phyloP scores from a whole-genome alignment of 2,329 filamentous ascomycete species.

The Colletotrichum filicis region DNA sequence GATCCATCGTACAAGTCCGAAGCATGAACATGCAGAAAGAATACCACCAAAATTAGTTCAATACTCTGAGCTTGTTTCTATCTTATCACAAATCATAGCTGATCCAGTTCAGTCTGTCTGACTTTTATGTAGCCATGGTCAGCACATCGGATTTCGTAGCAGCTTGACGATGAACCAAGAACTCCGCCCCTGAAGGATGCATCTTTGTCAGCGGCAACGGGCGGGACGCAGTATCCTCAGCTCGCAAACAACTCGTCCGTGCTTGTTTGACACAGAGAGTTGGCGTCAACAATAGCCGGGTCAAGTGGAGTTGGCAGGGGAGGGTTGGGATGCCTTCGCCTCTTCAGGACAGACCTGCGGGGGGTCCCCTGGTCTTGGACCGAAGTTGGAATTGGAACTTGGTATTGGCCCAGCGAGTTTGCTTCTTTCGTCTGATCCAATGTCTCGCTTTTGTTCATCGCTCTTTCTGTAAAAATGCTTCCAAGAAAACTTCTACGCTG shows the following conservation, averaged over 20 bases:
- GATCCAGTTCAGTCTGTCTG: neutral
- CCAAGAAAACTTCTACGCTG: neutral
- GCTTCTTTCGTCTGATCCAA: neutral
- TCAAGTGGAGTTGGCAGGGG: neutral
- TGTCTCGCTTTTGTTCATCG: neutral
- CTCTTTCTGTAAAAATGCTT: neutral
- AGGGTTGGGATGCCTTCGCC: neutral
- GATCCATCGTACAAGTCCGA: neutral
- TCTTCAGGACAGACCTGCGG: constrained; percentile 12
- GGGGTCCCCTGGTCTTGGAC: constrained; percentile 10
- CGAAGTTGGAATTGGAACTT: neutral
- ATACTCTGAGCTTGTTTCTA: neutral
- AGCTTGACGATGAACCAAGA: neutral
- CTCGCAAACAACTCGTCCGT: constrained; percentile 3
- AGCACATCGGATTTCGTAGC: neutral
- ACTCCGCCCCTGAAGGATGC: neutral
- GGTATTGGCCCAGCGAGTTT: neutral
- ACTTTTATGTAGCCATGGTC: neutral
- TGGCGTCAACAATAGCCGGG: neutral
- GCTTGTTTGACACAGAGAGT: constrained; percentile 25
- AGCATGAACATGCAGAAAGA: constrained; percentile 1
- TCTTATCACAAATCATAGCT: neutral
- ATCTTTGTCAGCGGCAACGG: constrained; percentile 8
- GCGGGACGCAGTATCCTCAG: neutral
- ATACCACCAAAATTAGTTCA: neutral